These are phyloP conservation scores for Dryas alaskensis DNA, from an alignment of 306 rosid species.

Conservation along the genomic window DNA sequence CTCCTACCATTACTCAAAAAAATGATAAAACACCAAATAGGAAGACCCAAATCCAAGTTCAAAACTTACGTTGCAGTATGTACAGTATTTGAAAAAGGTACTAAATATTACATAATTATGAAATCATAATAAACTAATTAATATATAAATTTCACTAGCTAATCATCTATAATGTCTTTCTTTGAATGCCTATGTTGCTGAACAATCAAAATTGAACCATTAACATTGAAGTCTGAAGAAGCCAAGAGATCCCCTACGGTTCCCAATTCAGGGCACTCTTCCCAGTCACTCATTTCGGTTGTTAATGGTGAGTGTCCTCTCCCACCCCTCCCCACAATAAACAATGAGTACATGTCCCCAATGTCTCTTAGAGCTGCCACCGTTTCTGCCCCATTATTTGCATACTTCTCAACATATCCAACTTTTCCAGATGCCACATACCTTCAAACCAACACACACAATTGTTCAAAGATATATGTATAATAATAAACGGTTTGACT, in stretches of 20 bases:
- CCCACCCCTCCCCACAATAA: slow-evolving; percentile 83
- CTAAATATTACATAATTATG: neutral
- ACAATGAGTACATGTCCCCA: slow-evolving; percentile 75
- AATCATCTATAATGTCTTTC: slow-evolving; percentile 42
- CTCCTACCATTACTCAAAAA: too few relatives aligned
- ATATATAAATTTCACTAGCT: neutral
- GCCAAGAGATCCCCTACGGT: slow-evolving; percentile 94
- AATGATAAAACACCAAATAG: neutral
- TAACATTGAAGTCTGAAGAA: slow-evolving; percentile 73
- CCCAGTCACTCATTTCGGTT: slow-evolving; percentile 91
- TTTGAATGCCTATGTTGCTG: slow-evolving; percentile 79
- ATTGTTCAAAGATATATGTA: neutral
- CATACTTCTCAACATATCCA: slow-evolving; percentile 77
- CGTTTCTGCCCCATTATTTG: slow-evolving; percentile 61
- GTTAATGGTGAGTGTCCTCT: slow-evolving; percentile 76
- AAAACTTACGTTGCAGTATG: neutral
- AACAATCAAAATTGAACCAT: slow-evolving; percentile 71
- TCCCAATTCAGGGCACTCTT: slow-evolving; percentile 94
- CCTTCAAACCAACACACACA: slow-evolving; percentile 16
- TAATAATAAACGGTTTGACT: too few relatives aligned
- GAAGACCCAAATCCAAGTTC: neutral
- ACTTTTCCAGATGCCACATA: slow-evolving; percentile 74
- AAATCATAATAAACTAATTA: neutral
- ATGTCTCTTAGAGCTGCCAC: slow-evolving; percentile 53
- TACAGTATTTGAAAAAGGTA: neutral